Conservation (phyloP, 2,329 filamentous ascomycete genomes). For the Malbranchea zuffiana region DNA sequence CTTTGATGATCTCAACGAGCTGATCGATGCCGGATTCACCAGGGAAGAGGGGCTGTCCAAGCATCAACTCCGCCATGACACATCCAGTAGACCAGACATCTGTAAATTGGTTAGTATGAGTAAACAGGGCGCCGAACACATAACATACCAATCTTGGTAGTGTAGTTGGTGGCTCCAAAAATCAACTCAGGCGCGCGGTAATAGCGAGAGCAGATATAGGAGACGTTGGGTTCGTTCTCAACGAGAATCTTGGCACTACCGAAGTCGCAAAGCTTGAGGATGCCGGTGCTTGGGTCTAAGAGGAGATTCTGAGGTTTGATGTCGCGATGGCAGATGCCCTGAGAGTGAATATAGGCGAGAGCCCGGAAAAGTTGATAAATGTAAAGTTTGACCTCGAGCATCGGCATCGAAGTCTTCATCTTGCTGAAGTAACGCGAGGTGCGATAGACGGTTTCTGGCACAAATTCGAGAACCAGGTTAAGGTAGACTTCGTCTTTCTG, state of each 20-base stretch:
- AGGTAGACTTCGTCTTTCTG: constrained; percentile 98
- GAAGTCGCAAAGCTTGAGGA: constrained; percentile 97
- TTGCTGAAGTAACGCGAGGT: constrained; percentile 99
- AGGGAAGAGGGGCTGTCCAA: constrained; percentile 93
- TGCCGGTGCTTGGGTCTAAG: constrained; percentile 77
- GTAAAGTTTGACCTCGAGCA: constrained; percentile 97
- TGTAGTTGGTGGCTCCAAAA: constrained; percentile 98
- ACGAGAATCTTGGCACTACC: constrained; percentile 97
- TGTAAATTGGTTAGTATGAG: constrained; percentile 32
- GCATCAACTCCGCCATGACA: constrained; percentile 98
- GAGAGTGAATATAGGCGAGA: constrained; percentile 96
- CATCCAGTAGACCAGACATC: constrained; percentile 99
- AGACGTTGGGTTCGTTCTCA: constrained; percentile 97
- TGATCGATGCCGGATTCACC: constrained; percentile 98
- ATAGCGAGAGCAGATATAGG: constrained; percentile 98
- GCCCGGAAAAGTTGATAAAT: constrained; percentile 99
- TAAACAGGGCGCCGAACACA: neutral
- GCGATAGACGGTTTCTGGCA: constrained; percentile 95
- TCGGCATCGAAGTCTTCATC: constrained; percentile 99
- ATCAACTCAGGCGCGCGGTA: constrained; percentile 97
- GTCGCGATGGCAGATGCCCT: constrained; percentile 96
- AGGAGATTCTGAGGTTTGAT: constrained; percentile 98
- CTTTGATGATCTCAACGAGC: constrained; percentile 98
- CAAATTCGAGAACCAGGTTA: constrained; percentile 94
- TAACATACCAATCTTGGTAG: constrained; percentile 90